phyloP scores from a whole-genome alignment of 2,329 filamentous ascomycete species.

The Gliomastix tumulicola region DNA sequence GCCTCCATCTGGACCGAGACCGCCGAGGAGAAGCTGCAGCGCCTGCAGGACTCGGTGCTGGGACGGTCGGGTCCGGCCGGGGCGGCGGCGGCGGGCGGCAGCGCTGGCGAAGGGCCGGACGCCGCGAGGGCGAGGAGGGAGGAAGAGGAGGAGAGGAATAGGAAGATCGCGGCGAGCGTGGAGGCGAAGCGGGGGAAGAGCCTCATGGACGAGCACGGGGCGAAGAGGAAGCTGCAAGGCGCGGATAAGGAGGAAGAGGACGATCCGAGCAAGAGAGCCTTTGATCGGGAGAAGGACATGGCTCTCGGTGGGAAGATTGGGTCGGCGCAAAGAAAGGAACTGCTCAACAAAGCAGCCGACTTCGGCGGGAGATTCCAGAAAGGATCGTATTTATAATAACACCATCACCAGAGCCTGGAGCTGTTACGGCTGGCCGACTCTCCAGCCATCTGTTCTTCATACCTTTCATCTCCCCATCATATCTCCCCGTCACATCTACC shows the following conservation, averaged over 20 bases:
- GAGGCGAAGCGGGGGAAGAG: constrained; percentile 49
- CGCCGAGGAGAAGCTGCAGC: constrained; percentile 75
- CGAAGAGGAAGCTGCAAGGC: constrained; percentile 20
- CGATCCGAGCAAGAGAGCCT: constrained; percentile 82
- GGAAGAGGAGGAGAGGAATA: constrained; percentile 50
- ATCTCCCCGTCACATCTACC: too few species aligned
- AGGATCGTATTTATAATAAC: constrained; percentile 53
- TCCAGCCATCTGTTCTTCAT: too few species aligned
- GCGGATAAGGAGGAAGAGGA: constrained; percentile 63
- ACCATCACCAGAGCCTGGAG: too few species aligned
- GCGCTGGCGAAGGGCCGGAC: constrained; percentile 27
- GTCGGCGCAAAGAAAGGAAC: constrained; percentile 65
- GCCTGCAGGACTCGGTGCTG: constrained; percentile 75
- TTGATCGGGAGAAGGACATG: constrained; percentile 94
- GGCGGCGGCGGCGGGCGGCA: constrained; percentile 25
- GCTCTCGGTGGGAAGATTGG: constrained; percentile 66
- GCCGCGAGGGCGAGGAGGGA: constrained; percentile 35
- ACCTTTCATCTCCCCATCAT: too few species aligned
- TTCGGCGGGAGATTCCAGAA: constrained; percentile 78
- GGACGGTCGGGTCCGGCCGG: constrained; percentile 51
- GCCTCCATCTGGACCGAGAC: constrained; percentile 86
- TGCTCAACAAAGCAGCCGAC: constrained; percentile 72
- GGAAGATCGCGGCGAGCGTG: constrained; percentile 39
- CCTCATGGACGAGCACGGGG: constrained; percentile 52
- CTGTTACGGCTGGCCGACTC: too few species aligned